Base-by-base conservation (phyloP, 306 rosid genomes). In the Medicago truncatula region DNA sequence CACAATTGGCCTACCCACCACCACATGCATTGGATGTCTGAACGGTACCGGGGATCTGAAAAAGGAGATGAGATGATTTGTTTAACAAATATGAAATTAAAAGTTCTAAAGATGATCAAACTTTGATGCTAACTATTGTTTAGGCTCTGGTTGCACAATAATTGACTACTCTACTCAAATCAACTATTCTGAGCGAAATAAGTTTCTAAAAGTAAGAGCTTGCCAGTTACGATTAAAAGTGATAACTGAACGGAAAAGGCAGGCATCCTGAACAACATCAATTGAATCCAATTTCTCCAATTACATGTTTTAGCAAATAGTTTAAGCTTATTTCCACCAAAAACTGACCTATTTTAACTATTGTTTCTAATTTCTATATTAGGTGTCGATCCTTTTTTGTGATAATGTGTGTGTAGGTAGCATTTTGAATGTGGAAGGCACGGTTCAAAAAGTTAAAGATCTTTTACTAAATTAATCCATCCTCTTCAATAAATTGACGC, bases 1-100 rank as follows among this genome's bases (percentile, higher is more conserved):
- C 78, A 86, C 89, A 50, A 91, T 94, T 70, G 98, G 97, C 74
- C 77, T 88, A 34, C 98, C 98, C 53, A 94, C 97, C 17, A 86
- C 96, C 81, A 91, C 90, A 73, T 88, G 88, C 96, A 94, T 88
- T 47, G 90, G 91, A 61, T 46, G 82, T 68, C 87, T 87, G 67
- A 59, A 85, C 9, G 98, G 98, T 41, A 94, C 15, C 50, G 98
- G 98, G 56, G 96, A 77, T 70, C 98, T 94, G 86, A 80, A 86
- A 70, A 73, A 61, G 59, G 53, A 58, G 52, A 75, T 28, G 54
- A 50, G 7, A 67, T 39, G 4, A 64, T 75, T 34, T 64, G 57
- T 31, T 56, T 23, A 1, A 8, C 20, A n/a, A 18, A 23, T 34
- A 34, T 34, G 6, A 34, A 34, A 34, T 4, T 47, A 14, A 36